Conservation (phyloP, 495 filamentous ascomycete genomes). For the Pseudevernia furfuracea region DNA sequence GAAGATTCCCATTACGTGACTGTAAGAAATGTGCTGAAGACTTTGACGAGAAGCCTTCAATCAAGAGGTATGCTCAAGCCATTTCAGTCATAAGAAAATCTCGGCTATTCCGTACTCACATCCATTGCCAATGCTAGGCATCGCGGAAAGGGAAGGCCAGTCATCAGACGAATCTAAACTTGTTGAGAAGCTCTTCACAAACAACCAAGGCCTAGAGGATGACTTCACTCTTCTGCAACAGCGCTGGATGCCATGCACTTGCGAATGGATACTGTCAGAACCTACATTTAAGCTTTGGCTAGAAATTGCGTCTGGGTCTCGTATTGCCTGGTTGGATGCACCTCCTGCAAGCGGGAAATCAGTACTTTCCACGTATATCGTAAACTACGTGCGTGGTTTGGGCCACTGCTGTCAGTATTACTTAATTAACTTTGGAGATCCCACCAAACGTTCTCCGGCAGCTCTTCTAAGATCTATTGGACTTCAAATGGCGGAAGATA, state of each 20-base stretch:
- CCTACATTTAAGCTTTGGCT: conserved; percentile 29
- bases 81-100: neutral
- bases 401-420: conserved; percentile 29
- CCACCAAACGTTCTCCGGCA: conserved; percentile 23
- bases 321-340: conserved; percentile 30
- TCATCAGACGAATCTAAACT: neutral
- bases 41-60: neutral
- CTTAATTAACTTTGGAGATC: conserved; percentile 35
- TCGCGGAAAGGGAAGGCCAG: neutral
- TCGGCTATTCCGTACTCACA: neutral
- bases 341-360: conserved; percentile 34
- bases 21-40: neutral
- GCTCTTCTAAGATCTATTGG: conserved; percentile 33
- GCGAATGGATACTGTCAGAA: conserved; percentile 28
- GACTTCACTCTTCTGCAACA: conserved; percentile 33
- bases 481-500: conserved; percentile 31
- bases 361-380: conserved; percentile 26
- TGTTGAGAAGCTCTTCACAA: conserved; percentile 22
- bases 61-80: neutral
- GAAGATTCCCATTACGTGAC: conserved; percentile 36
- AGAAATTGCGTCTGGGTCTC: conserved; percentile 20
- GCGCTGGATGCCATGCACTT: conserved; percentile 31
- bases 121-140: neutral
- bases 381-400: conserved; percentile 21
- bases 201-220: conserved; percentile 26